Evolutionary conservation across 768 basidiomycete genomes (phyloP), one percentile per base, ranked within the genome.

Genomic region (Lepiota subincarnata): DNA sequence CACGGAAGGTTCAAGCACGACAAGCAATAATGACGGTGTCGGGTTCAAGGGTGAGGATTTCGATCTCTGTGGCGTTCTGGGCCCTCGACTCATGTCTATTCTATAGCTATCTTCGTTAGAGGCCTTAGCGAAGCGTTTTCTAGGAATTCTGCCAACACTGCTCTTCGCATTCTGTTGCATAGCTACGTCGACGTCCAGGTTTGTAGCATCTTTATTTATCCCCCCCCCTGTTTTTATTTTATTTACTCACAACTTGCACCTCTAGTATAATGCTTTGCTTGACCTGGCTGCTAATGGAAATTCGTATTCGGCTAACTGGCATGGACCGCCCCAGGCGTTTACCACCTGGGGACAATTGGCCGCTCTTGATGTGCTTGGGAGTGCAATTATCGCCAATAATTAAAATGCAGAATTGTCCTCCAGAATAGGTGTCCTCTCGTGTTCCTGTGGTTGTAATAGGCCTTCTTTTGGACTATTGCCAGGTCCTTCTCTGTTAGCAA

Each of bases 131-230:
- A 82, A 61, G 77, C 70, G 0, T 80, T 69, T 64, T 58, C 56
- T 4, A 64, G 77, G 45, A 76, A 68, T 51, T 58, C 67, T 37
- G 59, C 61, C 6, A 71, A 80, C 57, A 61, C 56, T 6, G 62
- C 66, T 22, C 66, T 81, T 20, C 64, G 63, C 31, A 72, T 66
- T 35, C 62, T 80, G 42, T 65, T 81, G 44, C 74, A 70, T 50
- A 77, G 78, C 55, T 81, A 80, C 53, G 64, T 74, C 43, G 72
- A 80, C 39, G 80, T 80, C 19, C 79, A 81, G 73, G 78, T 74
- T 48, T 20, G 68, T 57, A 43, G 10, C 22, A 50, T 28, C 43
- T 40, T 50, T 3, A 22, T 45, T 35, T 13, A 7, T 6, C 18
- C 47, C 19, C 35, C 22, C 42, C 28, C 16, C 39, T 48, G n/a